Conservation (phyloP, 164 flowering plant genomes). For the Houttuynia cordata region DNA sequence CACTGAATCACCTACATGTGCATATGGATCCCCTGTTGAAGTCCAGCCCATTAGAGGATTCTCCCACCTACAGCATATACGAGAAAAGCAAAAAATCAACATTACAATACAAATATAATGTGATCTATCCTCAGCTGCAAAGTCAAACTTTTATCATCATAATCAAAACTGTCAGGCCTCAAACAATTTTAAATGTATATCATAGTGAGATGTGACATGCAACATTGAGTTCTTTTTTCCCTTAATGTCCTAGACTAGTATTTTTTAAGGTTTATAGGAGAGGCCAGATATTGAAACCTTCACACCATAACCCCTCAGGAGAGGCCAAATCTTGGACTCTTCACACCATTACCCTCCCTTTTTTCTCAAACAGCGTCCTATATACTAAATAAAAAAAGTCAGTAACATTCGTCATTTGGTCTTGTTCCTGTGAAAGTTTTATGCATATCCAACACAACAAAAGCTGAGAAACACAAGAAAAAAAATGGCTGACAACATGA, state of each 20-base stretch:
- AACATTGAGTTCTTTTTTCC: too few relatives aligned
- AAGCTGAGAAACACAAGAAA: not conserved
- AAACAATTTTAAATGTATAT: too few relatives aligned
- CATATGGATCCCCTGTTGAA: conserved; percentile 97
- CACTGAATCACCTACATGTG: conserved; percentile 88
- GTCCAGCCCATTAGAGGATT: conserved; percentile 99
- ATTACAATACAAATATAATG: not conserved
- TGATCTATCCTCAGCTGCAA: not conserved
- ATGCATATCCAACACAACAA: not conserved
- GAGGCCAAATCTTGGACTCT: too few relatives aligned
- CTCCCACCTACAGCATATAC: conserved; percentile 64
- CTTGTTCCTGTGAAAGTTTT: not conserved
- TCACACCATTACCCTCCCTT: too few relatives aligned
- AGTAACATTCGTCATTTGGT: not conserved
- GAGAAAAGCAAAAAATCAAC: not conserved
- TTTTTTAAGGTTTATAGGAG: too few relatives aligned
- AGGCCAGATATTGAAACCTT: too few relatives aligned
- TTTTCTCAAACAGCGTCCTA: too few relatives aligned
- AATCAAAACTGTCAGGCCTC: too few relatives aligned
- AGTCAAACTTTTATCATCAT: not conserved
- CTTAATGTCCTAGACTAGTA: too few relatives aligned
- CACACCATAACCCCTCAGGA: too few relatives aligned
- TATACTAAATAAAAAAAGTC: too few relatives aligned
- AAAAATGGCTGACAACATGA: not conserved
- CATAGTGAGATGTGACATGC: too few relatives aligned